Base-by-base conservation (phyloP, 1,284 basidiomycete genomes). In the Boletus albobrunnescens region DNA sequence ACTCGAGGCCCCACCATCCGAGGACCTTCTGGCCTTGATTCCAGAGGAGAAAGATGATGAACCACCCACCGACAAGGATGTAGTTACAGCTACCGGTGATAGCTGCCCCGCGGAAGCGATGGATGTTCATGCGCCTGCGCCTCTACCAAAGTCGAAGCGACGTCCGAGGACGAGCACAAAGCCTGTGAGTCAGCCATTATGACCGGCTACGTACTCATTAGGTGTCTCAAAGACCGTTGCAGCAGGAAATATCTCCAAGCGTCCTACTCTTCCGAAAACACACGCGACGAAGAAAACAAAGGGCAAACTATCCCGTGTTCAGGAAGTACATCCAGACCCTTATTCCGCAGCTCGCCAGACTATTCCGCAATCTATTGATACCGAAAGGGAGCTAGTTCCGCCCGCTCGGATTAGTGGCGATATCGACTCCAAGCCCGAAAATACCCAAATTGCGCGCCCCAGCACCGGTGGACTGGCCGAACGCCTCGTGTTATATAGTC, bases 401-500 rank as follows among this genome's bases (percentile, higher is more conserved):
- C 33, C 59, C 54, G 60, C 52, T 36, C 49, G 39, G 23, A 32
- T 23, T 39, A 22, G 47, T 63, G 60, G 60, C 48, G 43, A 63
- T 36, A 47, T 42, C 28, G 41, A 50, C 36, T 12, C 24, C 39
- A 54, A 41, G 36, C 44, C 56, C 49, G 46, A 51, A 51, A 49
- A 51, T 33, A 36, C 41, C 23, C 44, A 44, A 36, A 48, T 45
- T 49, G 41, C 51, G 23, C 47, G 39, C 22, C 32, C 27, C 36
- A 44, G 49, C 17, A 49, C 61, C 50, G 41, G 41, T 32, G 52
- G 56, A 33, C 46, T 64, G 59, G 53, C 64, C n/a, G 51, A 53
- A 17, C 61, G 61, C 64, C 64, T 64, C 56, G 59, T 64, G 61
- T 64, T 61, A 19, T 68, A 62, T 36, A 54, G 64, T 55, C 64